Base-by-base conservation (phyloP, 1,284 basidiomycete genomes). In the Naganishia sp. region DNA sequence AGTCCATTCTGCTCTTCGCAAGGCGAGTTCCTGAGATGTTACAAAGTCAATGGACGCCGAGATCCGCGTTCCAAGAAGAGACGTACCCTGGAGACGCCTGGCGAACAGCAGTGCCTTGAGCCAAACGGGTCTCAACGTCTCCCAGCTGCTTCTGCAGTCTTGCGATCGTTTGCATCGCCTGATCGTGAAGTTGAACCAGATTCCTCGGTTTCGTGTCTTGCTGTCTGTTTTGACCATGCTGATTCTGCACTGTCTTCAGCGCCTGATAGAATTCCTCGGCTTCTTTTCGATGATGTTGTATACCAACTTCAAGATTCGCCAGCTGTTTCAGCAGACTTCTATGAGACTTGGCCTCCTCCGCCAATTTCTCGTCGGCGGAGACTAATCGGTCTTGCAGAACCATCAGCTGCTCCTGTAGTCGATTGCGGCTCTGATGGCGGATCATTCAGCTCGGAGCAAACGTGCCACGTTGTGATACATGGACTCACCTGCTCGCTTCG, bases 161-260 rank as follows among this genome's bases (percentile, higher is more conserved):
- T 25, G 42, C 55, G 25, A 66, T 60, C 23, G 31, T 66, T 13
- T 25, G 25, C 43, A 45, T 33, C 15, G 55, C 50, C 16, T 49
- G 48, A 10, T 55, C 55, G 25, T 42, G 45, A 36, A 52, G 39
- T 45, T 33, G 33, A 9, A 33, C 33, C 39, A 59, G 42, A 6
- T 39, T 7, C 21, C 59, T 56, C 21, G 44, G 43, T 33, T 23
- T 55, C 18, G 59, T 49, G 44, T 61, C 73, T 72, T 63, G 76
- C 72, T 39, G 72, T 71, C 63, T 66, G 44, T 65, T 31, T n/a
- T 36, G 39, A 43, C 53, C 66, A 23, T 59, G 72, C 18, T 72
- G 71, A 15, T 45, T 69, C 71, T 85, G 87, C 69, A 93, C 73
- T 4, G 79, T 79, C 3, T 82, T 81, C 42, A 92, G 82, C 69